Conservation (phyloP, 1,284 basidiomycete species). For the Gymnopus androsaceus region DNA sequence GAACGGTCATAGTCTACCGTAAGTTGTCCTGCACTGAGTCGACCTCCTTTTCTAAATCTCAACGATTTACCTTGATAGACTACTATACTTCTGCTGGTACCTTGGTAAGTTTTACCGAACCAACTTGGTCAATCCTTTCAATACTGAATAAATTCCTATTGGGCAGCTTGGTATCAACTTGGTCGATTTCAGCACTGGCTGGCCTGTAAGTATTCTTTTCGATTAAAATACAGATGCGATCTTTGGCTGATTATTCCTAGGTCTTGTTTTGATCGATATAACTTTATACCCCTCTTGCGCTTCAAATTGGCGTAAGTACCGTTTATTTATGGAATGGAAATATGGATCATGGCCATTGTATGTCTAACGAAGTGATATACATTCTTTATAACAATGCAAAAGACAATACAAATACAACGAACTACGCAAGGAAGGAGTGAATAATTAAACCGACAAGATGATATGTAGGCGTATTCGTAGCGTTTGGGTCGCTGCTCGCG, state of each 20-base stretch:
- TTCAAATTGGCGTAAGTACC: too few relatives aligned
- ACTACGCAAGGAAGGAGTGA: too few relatives aligned
- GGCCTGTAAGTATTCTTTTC: background rate
- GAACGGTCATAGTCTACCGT: conserved; percentile 45
- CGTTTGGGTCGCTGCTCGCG: conserved; percentile 45
- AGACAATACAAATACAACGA: conserved; percentile 39
- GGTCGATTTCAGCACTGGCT: background rate
- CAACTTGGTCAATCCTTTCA: too few relatives aligned
- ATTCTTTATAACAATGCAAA: background rate
- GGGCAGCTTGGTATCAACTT: conserved; percentile 5
- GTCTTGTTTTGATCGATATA: background rate
- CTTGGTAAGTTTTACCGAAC: conserved; percentile 34
- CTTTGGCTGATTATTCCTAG: background rate
- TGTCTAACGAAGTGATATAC: too few relatives aligned
- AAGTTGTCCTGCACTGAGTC: too few relatives aligned
- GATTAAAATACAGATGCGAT: background rate
- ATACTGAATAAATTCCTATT: background rate
- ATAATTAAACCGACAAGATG: conserved; percentile 42
- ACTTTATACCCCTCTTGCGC: too few relatives aligned
- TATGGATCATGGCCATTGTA: too few relatives aligned
- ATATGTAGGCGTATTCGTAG: conserved; percentile 26
- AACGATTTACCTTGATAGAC: conserved; percentile 34
- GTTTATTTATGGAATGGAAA: too few relatives aligned
- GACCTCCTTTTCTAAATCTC: conserved; percentile 23
- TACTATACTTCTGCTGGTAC: conserved; percentile 49